Evolutionary conservation across 1,284 basidiomycete genomes (phyloP).

Genomic region (Ustilago tritici): DNA sequence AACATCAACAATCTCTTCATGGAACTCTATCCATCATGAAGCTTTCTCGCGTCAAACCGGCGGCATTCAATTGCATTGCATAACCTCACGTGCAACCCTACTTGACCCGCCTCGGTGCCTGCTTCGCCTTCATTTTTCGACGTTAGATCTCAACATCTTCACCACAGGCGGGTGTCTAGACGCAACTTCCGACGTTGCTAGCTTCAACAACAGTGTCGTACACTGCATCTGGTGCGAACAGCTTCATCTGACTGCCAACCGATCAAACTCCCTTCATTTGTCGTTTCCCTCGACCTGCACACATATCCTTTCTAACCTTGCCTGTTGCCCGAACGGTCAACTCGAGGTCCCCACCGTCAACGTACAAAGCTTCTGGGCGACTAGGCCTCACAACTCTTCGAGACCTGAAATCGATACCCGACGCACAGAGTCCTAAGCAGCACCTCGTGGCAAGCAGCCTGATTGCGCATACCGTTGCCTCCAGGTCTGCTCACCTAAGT

Average conservation of each 20-base stretch:
- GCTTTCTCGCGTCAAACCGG: constrained; percentile 5
- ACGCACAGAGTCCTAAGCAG: not conserved
- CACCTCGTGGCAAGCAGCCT: constrained; percentile 9
- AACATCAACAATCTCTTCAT: not conserved
- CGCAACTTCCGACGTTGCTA: constrained; percentile 35
- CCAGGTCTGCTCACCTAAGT: not conserved
- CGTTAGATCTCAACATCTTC: not conserved
- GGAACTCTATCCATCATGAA: not conserved
- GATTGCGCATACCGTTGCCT: constrained; percentile 5
- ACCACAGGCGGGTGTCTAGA: constrained; percentile 20
- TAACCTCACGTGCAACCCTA: not conserved
- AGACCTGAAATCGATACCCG: constrained; percentile 35
- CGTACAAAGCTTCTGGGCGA: constrained; percentile 31
- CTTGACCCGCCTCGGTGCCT: constrained; percentile 9
- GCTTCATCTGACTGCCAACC: constrained; percentile 24
- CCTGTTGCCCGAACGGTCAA: constrained; percentile 41
- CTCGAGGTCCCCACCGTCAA: constrained; percentile 24
- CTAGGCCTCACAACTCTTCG: constrained; percentile 15
- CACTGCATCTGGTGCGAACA: constrained; percentile 17
- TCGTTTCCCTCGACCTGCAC: constrained; percentile 33
- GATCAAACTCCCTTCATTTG: constrained; percentile 24
- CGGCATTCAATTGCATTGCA: constrained; percentile 5
- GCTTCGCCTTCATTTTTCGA: constrained; percentile 13
- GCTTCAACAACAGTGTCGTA: constrained; percentile 5
- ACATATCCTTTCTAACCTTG: constrained; percentile 45